Conservation (phyloP, 495 filamentous ascomycete genomes). For the Xylaria castorea region DNA sequence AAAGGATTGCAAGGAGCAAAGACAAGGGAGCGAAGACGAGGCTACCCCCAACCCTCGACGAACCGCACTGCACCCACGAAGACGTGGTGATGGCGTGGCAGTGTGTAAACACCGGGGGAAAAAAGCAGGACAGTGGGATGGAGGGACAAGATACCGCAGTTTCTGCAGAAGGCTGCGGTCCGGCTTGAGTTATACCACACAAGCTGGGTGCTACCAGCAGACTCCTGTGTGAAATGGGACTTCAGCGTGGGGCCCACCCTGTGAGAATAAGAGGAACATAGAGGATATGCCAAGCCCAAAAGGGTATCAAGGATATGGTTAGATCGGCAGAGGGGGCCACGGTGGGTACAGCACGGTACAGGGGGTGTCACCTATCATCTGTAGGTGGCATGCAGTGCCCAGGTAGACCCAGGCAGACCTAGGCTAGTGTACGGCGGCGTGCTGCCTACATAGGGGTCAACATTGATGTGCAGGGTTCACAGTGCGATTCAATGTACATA, state of each 20-base stretch:
- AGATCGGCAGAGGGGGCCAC: constrained; percentile 25
- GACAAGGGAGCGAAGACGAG: constrained; percentile 26
- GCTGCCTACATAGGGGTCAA: constrained; percentile 16
- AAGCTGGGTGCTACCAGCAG: constrained; percentile 7
- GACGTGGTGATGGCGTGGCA: constrained; percentile 1
- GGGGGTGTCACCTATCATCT: constrained; percentile 16
- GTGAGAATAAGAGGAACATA: constrained; percentile 17
- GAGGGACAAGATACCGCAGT: constrained; percentile 24
- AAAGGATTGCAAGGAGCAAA: not conserved
- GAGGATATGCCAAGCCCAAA: constrained; percentile 24
- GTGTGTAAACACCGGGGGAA: constrained; percentile 12
- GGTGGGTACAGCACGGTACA: constrained; percentile 25
- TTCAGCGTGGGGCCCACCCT: constrained; percentile 29
- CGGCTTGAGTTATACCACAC: constrained; percentile 28
- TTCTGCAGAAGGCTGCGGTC: constrained; percentile 29
- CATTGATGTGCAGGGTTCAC: constrained; percentile 18
- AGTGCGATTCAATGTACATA: not conserved
- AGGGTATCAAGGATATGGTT: constrained; percentile 28
- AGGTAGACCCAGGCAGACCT: not conserved
- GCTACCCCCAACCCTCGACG: constrained; percentile 23
- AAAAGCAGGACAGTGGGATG: constrained; percentile 9
- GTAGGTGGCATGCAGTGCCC: constrained; percentile 5
- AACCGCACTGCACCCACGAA: constrained; percentile 25
- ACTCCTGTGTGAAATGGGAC: constrained; percentile 14
- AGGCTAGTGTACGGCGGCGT: constrained; percentile 6